Evolutionary conservation across 768 basidiomycete genomes (phyloP), one percentile per base, ranked within the genome.

Genomic region (Rhizopogon vulgaris): DNA sequence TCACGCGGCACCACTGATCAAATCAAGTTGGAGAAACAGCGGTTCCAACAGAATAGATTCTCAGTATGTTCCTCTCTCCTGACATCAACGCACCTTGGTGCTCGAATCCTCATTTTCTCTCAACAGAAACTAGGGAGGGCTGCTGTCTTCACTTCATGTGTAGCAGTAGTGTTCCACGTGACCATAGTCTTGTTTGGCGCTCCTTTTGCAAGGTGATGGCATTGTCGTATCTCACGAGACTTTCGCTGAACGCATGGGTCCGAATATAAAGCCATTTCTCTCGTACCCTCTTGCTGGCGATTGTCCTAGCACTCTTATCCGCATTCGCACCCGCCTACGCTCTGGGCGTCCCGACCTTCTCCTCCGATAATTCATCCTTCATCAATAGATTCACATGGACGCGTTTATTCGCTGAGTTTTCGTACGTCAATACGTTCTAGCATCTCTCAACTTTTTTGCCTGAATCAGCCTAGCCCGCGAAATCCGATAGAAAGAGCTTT

Each of bases 391-490:
- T 84, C 63, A 78, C 79, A 6, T 91, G 90, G 86, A 75, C 81
- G 22, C 78, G 89, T 46, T 72, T 97, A 38, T 94, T 94, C 62
- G 87, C 80, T 43, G 87, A 93, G 57, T 70, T 89, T 55, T 77
- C 79, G 94, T 95, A 63, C 66, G 91, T 83, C 3, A 49, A 39
- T 28, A 24, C 48, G 15, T 22, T 27, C 17, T 15, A 3, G 15
- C n/a, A 2, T 9, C 27, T 57, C 39, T 10, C 10, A 36, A 42
- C 4, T 34, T 11, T 11, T 53, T 41, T n/a, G 10, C n/a, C 30
- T 9, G 3, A 0, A 11, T 22, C 22, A 48, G 54, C 60, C 46
- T 56, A 85, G 82, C 36, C 68, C 72, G 18, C 78, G 74, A 56
- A 84, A 79, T n/a, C 75, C 84, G 3, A 62, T 89, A 25, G 95